These are phyloP conservation scores for Globisporangium cylindrosporum DNA, from an alignment of 352 stramenopile species.

Conservation along the genomic window DNA sequence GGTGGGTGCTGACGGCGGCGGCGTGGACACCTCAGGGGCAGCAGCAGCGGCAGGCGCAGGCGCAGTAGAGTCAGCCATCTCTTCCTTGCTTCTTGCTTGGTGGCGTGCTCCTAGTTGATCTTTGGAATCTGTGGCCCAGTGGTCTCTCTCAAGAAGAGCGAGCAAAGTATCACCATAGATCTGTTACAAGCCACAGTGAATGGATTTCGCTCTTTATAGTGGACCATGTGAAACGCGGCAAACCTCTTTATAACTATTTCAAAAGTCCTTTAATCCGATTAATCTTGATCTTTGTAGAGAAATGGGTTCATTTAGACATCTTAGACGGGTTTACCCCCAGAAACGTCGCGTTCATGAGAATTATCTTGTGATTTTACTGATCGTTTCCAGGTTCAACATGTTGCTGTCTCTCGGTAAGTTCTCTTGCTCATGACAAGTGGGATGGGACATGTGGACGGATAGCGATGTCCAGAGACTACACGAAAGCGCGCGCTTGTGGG, in stretches of 20 bases:
- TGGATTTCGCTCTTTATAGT: background rate
- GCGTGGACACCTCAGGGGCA: slow-evolving; percentile 9
- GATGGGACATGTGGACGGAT: background rate
- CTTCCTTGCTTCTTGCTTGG: background rate
- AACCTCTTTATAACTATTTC: background rate
- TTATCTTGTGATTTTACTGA: background rate
- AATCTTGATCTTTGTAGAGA: background rate
- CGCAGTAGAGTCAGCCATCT: slow-evolving; percentile 19
- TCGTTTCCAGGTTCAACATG: background rate
- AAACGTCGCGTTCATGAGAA: background rate
- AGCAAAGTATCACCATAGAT: background rate
- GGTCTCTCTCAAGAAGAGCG: background rate
- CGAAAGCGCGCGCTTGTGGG: background rate
- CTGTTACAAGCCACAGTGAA: background rate
- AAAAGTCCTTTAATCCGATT: background rate
- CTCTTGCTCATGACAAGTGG: too few species aligned
- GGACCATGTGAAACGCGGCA: background rate
- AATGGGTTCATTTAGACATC: background rate
- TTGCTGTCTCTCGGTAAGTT: background rate
- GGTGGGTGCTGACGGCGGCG: slow-evolving; percentile 15
- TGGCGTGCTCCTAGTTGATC: background rate
- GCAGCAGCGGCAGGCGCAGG: background rate
- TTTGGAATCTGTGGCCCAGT: slow-evolving; percentile 9
- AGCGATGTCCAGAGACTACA: background rate
- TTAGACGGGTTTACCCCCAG: background rate